Base-by-base conservation (phyloP, 2,329 filamentous ascomycete genomes). In the Fusarium mangiferae region DNA sequence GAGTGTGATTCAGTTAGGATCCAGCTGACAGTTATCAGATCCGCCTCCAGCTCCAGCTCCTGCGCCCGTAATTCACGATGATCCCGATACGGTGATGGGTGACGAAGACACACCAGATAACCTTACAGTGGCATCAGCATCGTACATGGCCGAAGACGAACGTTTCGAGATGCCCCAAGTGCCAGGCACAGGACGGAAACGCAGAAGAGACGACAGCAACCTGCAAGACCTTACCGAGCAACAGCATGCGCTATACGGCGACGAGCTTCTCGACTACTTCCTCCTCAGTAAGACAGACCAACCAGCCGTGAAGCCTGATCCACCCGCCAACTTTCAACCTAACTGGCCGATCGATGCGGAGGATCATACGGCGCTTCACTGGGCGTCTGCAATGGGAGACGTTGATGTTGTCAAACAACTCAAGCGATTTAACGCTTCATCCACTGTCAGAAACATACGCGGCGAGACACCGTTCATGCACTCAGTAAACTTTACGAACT, bases 351-450 rank as follows among this genome's bases (percentile, higher is more conserved):
- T 99, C 72, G 96, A 99, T 81, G 93, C 95, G 48, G 95, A 97
- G 78, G 92, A 92, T 15, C 95, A 98, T 79, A 97, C 95, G 6
- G 95, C 96, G 11, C 89, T 99, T 75, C 96, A 99, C 81, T 99
- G 96, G 96, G 96, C 95, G 24, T 95, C 94, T 60, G 94, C 96
- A 30, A 99, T 99, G 96, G 96, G 96, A 66, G 96, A 98, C 76
- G 87, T 98, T 36, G 93, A 96, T 55, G 94, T 98, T 22, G 94
- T 98, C 70, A 94, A 92, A 81, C 93, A 97, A 81, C 87, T 99
- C 24, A 92, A 96, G 77, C 89, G 91, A 45, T 94, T 95, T 69
- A 92, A 93, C 46, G 95, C 96, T 17, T 90, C 90, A 69, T 87
- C 94, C 22, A 90, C 90, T 36, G 90, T 92, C 6, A 88, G 92